Conservation (phyloP, 1,284 basidiomycete species). For the Puccinia hordei region DNA sequence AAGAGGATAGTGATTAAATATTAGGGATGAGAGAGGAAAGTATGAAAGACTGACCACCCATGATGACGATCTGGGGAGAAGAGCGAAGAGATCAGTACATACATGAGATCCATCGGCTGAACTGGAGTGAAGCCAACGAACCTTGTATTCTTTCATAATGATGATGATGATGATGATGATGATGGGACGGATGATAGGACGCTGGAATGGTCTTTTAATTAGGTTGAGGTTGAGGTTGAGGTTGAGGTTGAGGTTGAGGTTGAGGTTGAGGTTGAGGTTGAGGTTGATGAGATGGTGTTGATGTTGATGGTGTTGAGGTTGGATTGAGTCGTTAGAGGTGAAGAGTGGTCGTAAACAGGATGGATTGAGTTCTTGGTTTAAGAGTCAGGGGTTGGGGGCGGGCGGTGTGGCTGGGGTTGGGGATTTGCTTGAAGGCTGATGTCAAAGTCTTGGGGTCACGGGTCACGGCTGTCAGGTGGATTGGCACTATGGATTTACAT, state of each 20-base stretch:
- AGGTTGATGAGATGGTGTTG: background rate
- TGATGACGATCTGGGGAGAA: conserved; percentile 48
- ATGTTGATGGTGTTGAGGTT: background rate
- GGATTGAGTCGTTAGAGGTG: background rate
- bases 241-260: background rate
- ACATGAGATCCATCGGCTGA: background rate
- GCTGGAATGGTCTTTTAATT: no score
- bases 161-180: background rate
- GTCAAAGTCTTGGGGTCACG: no score
- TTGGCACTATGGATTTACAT: no score
- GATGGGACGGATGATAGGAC: background rate
- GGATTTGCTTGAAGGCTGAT: background rate
- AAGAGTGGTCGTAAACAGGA: background rate
- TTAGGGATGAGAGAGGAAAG: background rate
- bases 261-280: background rate
- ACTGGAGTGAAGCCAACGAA: background rate
- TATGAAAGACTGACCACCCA: conserved; percentile 43
- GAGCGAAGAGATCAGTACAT: background rate
- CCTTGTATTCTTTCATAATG: conserved; percentile 48
- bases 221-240: background rate
- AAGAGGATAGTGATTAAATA: background rate
- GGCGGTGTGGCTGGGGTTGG: no score
- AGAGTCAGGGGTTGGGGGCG: background rate
- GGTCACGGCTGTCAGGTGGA: no score
- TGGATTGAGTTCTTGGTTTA: no score